Conservation (phyloP, 1,284 basidiomycete genomes). For the Fomitopsis schrenkii region DNA sequence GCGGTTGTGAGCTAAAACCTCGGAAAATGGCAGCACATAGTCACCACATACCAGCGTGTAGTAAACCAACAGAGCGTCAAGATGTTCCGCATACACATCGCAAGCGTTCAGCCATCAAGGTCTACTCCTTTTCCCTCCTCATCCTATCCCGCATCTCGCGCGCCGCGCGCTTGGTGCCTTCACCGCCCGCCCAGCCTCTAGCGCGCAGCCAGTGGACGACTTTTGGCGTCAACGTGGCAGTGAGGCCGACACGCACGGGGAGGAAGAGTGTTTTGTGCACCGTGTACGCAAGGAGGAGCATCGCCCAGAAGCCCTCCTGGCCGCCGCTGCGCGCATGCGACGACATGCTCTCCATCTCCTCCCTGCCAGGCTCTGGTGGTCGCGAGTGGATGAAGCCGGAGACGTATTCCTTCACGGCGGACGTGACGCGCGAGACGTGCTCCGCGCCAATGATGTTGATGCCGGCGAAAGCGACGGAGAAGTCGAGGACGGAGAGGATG, state of each 20-base stretch:
- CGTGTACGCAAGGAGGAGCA: conserved; percentile 89
- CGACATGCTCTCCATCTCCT: conserved; percentile 44
- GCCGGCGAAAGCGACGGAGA: conserved; percentile 76
- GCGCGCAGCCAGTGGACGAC: conserved; percentile 76
- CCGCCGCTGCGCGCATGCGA: conserved; percentile 27
- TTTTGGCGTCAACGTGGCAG: conserved; percentile 83
- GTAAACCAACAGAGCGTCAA: background rate
- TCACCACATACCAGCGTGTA: background rate
- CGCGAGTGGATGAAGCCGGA: conserved; percentile 41
- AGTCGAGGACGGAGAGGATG: conserved; percentile 70
- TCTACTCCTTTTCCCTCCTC: conserved; percentile 26
- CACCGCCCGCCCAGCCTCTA: conserved; percentile 73
- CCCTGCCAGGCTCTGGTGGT: conserved; percentile 60
- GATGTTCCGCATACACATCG: background rate
- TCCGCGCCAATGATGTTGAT: conserved; percentile 91
- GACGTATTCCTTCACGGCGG: conserved; percentile 52
- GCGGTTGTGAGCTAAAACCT: no score
- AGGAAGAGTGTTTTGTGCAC: conserved; percentile 94
- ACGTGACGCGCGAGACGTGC: conserved; percentile 70
- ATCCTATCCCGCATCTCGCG: conserved; percentile 57
- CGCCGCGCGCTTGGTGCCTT: conserved; percentile 63
- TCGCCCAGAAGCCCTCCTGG: conserved; percentile 81
- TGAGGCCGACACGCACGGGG: conserved; percentile 87
- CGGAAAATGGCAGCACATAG: no score
- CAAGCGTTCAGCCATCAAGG: background rate